A percentile compares a stretch with the other conserved stretches of the same genome.
Evolutionary conservation across 345 rosid species (phyloP).

Genomic region (Hypericum androsaemum): DNA sequence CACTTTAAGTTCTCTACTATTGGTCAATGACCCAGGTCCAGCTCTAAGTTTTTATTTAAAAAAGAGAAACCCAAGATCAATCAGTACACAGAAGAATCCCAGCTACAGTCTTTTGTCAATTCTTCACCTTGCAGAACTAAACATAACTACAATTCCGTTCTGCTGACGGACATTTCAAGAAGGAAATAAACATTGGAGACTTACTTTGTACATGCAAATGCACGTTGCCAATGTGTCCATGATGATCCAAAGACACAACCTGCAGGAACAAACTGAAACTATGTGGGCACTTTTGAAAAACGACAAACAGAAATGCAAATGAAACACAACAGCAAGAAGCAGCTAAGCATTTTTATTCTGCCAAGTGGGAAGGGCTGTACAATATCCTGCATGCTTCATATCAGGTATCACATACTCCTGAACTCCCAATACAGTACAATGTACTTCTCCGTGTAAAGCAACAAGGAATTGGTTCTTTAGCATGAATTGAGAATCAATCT

Average conservation of each 20-base stretch:
- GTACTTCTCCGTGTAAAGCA: neutral
- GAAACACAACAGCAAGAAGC: neutral
- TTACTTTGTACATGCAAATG: conserved; percentile 54
- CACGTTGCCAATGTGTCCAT: conserved; percentile 62
- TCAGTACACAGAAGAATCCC: no score
- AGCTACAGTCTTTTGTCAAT: no score
- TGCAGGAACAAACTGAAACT: conserved; percentile 54
- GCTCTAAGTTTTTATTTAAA: no score
- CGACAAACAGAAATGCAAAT: neutral
- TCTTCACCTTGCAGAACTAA: no score
- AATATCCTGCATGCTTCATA: no score
- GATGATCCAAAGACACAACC: conserved; percentile 66
- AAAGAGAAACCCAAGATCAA: no score
- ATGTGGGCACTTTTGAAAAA: conserved; percentile 4
- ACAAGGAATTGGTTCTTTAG: neutral
- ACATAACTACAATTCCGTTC: no score
- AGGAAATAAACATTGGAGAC: conserved; percentile 4
- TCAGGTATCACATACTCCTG: no score
- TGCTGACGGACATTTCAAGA: no score
- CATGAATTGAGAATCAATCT: neutral
- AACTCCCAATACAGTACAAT: neutral
- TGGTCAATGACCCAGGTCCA: no score
- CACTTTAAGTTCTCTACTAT: no score
- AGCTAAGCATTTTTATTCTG: neutral
- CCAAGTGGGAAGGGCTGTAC: no score